Evolutionary conservation across 768 basidiomycete genomes (phyloP).

Genomic region (Cytidiella melzeri): DNA sequence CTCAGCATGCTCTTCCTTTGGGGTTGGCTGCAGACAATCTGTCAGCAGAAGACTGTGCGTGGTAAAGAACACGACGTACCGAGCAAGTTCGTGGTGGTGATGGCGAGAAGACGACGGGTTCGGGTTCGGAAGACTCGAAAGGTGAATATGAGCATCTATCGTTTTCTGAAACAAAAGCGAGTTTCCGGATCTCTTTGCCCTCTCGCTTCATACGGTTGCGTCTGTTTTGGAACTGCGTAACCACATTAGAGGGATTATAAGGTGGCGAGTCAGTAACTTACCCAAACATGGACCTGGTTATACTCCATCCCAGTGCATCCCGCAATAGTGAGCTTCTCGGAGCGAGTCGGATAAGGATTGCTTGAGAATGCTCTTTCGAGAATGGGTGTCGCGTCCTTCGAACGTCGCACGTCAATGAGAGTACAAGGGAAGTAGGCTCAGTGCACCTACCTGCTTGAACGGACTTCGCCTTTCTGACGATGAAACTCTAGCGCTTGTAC

Average conservation of each 20-base stretch:
- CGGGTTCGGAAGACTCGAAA: no score
- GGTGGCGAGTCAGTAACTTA: slow-evolving; percentile 1
- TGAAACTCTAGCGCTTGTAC: no score
- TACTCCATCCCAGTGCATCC: slow-evolving; percentile 14
- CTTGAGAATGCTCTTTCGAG: slow-evolving; percentile 17
- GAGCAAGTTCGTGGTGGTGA: no score
- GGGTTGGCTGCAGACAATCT: no score
- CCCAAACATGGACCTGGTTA: slow-evolving; percentile 24
- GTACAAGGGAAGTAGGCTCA: background rate
- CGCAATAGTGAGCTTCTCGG: slow-evolving; percentile 19
- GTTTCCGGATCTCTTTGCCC: slow-evolving; percentile 1
- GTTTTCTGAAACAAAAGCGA: background rate
- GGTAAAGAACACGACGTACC: no score
- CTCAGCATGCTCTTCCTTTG: no score
- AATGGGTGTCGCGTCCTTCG: slow-evolving; percentile 12
- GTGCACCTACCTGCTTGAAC: slow-evolving; percentile 14
- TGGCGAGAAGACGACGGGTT: no score
- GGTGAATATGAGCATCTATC: no score
- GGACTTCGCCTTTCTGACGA: background rate
- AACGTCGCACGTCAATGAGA: background rate
- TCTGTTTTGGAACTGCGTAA: slow-evolving; percentile 20
- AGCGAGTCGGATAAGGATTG: slow-evolving; percentile 17
- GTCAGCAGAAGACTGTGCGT: no score
- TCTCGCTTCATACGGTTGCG: slow-evolving; percentile 15
- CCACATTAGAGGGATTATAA: background rate